phyloP scores from a whole-genome alignment of 345 rosid genomes.

The Euphorbia peplus region DNA sequence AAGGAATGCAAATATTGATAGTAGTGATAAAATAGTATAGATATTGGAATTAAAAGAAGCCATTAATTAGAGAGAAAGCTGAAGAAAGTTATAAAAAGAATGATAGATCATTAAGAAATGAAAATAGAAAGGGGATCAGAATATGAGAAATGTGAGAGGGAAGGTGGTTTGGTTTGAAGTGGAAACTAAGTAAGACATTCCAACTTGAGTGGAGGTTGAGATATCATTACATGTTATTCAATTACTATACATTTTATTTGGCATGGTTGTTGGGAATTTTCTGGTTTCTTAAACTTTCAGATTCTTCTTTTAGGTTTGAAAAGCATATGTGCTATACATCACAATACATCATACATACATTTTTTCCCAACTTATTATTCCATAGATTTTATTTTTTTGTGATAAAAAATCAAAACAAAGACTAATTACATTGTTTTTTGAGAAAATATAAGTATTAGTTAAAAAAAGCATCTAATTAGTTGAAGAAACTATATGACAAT shows the following conservation, averaged over 20 bases:
- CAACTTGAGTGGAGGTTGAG: conserved; percentile 26
- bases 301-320: not conserved
- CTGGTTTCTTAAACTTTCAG: not conserved
- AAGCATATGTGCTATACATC: too few species aligned
- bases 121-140: not conserved
- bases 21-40: not conserved
- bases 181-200: conserved; percentile 11
- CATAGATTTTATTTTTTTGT: too few species aligned
- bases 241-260: too few species aligned
- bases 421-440: too few species aligned
- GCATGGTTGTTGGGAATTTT: conserved; percentile 32
- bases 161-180: conserved; percentile 15
- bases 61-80: conserved; percentile 1
- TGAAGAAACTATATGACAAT: too few species aligned
- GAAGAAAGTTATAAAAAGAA: not conserved
- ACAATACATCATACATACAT: too few species aligned
- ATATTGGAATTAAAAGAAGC: conserved; percentile 16
- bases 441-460: too few species aligned
- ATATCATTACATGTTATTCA: conserved; percentile 13
- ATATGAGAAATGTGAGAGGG: conserved; percentile 5
- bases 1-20: not conserved
- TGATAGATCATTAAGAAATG: not conserved
- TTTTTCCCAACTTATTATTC: too few species aligned
- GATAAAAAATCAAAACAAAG: too few species aligned
- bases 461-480: too few species aligned